phyloP scores from a whole-genome alignment of 805 yeast species.

The Wickerhamiella slavikovae region DNA sequence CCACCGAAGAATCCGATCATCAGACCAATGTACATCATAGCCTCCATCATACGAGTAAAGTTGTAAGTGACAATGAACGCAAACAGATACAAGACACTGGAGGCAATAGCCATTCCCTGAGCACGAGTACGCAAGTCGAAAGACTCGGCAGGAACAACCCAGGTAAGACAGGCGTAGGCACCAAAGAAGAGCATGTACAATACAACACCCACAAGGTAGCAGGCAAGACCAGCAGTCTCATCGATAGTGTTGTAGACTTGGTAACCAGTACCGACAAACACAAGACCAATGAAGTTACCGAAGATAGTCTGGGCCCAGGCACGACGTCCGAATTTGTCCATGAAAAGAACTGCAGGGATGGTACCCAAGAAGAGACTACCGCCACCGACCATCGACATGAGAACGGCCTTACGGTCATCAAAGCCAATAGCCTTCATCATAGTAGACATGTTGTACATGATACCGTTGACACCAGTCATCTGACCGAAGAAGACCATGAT shows the following conservation, averaged over 20 bases:
- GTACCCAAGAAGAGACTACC: slow-evolving; percentile 42
- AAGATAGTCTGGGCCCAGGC: slow-evolving; percentile 36
- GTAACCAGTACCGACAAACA: slow-evolving; percentile 34
- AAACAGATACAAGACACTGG: neutral
- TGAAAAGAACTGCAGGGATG: slow-evolving; percentile 37
- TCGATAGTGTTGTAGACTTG: slow-evolving; percentile 20
- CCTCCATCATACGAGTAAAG: slow-evolving; percentile 8
- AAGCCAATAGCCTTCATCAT: slow-evolving; percentile 37
- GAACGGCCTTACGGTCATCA: slow-evolving; percentile 28
- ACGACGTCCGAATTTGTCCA: slow-evolving; percentile 25
- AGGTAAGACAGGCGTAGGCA: slow-evolving; percentile 42
- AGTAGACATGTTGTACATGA: slow-evolving; percentile 43
- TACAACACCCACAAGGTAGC: slow-evolving; percentile 40
- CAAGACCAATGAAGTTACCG: slow-evolving; percentile 38
- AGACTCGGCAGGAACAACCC: slow-evolving; percentile 53
- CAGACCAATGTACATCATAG: slow-evolving; percentile 41
- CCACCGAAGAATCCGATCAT: slow-evolving; percentile 51
- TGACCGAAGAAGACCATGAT: slow-evolving; percentile 28
- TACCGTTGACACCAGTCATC: slow-evolving; percentile 48
- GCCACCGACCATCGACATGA: slow-evolving; percentile 53
- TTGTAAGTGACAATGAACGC: neutral
- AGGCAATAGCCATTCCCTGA: neutral
- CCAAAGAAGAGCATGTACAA: slow-evolving; percentile 49
- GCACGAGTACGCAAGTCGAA: slow-evolving; percentile 23
- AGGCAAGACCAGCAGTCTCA: slow-evolving; percentile 31